Percentiles rank a stretch among this genome's conserved stretches.
phyloP scores from a whole-genome alignment of 768 basidiomycete genomes.

The Lyophyllum decastes region DNA sequence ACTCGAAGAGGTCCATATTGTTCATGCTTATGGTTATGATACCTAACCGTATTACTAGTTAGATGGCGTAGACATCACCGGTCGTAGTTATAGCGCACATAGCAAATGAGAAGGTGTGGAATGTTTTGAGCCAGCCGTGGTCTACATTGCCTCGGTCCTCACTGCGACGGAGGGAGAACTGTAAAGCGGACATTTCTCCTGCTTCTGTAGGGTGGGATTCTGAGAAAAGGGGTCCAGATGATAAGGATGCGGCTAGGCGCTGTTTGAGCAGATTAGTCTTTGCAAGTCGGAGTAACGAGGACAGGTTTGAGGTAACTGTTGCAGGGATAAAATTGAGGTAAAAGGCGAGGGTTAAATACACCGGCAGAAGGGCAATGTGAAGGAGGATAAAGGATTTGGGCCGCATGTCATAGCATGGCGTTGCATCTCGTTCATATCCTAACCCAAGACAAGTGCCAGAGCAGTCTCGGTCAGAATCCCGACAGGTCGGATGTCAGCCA shows the following conservation, averaged over 20 bases:
- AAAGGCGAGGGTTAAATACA: slow-evolving; percentile 42
- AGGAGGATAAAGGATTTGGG: slow-evolving; percentile 30
- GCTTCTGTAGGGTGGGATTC: slow-evolving; percentile 5
- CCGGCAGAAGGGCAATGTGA: slow-evolving; percentile 38
- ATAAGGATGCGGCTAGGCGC: slow-evolving; percentile 16
- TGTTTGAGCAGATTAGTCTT: slow-evolving; percentile 33
- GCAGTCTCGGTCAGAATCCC: neutral
- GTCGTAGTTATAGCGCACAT: slow-evolving; percentile 40
- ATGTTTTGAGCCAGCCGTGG: slow-evolving; percentile 86
- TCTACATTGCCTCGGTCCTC: slow-evolving; percentile 71
- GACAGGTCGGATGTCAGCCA: slow-evolving; percentile 6
- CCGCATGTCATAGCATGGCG: slow-evolving; percentile 33
- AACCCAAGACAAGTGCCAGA: too few relatives aligned
- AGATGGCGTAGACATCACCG: neutral
- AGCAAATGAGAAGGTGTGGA: slow-evolving; percentile 83
- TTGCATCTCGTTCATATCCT: slow-evolving; percentile 13
- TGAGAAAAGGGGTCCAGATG: slow-evolving; percentile 12
- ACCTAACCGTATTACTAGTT: slow-evolving; percentile 35
- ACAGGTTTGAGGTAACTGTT: slow-evolving; percentile 32
- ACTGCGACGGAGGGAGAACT: slow-evolving; percentile 55
- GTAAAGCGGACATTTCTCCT: slow-evolving; percentile 28
- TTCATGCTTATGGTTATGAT: slow-evolving; percentile 58
- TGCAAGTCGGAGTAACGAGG: slow-evolving; percentile 38
- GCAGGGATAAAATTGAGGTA: slow-evolving; percentile 33
- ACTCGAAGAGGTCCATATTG: slow-evolving; percentile 79